A percentile compares a stretch with the other conserved stretches of the same genome.
Evolutionary conservation across 495 filamentous ascomycete genomes (phyloP).

Genomic region (Amphirosellinia nigrospora): DNA sequence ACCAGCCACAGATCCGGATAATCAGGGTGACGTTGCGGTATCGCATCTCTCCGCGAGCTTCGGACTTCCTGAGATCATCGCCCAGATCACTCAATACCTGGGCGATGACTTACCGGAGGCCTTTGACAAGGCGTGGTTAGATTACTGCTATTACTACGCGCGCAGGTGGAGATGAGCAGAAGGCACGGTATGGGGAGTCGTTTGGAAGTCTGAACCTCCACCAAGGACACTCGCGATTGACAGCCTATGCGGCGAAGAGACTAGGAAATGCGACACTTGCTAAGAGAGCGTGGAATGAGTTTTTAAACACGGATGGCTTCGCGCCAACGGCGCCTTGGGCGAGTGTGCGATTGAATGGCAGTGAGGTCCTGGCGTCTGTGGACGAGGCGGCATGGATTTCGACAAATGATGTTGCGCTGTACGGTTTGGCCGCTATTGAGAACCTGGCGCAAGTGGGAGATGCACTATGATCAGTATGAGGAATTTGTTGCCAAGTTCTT

Average conservation of each 20-base stretch:
- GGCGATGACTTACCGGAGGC: conserved; percentile 36
- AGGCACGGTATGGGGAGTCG: conserved; percentile 46
- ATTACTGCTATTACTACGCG: conserved; percentile 54
- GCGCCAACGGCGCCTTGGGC: conserved; percentile 41
- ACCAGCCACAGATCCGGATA: conserved; percentile 49
- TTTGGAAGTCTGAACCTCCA: conserved; percentile 46
- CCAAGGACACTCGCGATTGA: conserved; percentile 55
- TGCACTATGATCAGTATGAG: conserved; percentile 26
- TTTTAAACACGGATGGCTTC: conserved; percentile 47
- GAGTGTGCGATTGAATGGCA: conserved; percentile 40
- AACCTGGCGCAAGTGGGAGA: conserved; percentile 48
- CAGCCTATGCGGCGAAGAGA: conserved; percentile 47
- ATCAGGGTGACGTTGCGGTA: conserved; percentile 46
- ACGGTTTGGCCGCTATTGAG: conserved; percentile 53
- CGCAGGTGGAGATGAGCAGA: conserved; percentile 46
- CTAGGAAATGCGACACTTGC: conserved; percentile 43
- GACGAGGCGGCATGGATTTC: conserved; percentile 52
- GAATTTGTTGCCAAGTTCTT: too few relatives aligned
- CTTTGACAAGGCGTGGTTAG: conserved; percentile 51
- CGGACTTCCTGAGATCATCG: conserved; percentile 52
- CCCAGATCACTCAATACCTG: conserved; percentile 47
- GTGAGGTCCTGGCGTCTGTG: conserved; percentile 43
- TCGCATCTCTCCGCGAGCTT: conserved; percentile 55
- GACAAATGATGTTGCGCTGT: conserved; percentile 52
- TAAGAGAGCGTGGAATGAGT: conserved; percentile 51